A percentile compares a stretch with the other conserved stretches of the same genome.
Evolutionary conservation across 1,139 yeast genomes (phyloP).

Genomic region (Torulaspora globosa): DNA sequence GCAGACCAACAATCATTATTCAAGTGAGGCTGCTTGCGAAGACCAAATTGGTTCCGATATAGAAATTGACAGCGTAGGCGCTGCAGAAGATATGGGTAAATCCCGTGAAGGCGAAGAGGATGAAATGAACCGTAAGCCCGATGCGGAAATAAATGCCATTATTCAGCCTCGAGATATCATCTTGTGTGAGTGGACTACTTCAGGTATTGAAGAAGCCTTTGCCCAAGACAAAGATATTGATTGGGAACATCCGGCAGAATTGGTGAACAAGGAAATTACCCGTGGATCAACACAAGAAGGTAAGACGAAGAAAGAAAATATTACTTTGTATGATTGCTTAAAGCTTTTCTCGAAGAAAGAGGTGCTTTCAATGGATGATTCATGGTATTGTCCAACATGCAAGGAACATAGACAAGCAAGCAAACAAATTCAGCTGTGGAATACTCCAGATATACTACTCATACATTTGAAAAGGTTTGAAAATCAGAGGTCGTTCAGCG

Average conservation of each 20-base stretch:
- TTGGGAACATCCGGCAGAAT: conserved; percentile 50
- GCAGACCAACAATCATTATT: too few species aligned
- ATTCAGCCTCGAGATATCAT: conserved; percentile 46
- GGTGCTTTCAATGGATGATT: conserved; percentile 79
- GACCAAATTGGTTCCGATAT: background rate
- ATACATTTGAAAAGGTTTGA: conserved; percentile 90
- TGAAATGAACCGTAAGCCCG: background rate
- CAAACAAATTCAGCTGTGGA: conserved; percentile 87
- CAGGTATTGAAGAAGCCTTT: conserved; percentile 49
- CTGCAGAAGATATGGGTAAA: background rate
- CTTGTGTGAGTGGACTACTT: conserved; percentile 68
- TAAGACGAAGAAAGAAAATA: conserved; percentile 44
- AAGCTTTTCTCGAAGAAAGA: conserved; percentile 76
- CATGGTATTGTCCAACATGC: conserved; percentile 93
- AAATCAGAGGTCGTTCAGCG: conserved; percentile 78
- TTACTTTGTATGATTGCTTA: conserved; percentile 71
- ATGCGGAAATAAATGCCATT: background rate
- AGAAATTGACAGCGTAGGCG: background rate
- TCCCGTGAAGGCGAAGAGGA: background rate
- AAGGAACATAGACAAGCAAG: conserved; percentile 88
- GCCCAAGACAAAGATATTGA: conserved; percentile 45
- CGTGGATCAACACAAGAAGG: conserved; percentile 41
- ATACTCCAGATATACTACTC: conserved; percentile 82
- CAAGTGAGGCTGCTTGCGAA: background rate
- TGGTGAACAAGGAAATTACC: conserved; percentile 53